Conservation (phyloP, 1,284 basidiomycete species). For the Termitomyces sp. region DNA sequence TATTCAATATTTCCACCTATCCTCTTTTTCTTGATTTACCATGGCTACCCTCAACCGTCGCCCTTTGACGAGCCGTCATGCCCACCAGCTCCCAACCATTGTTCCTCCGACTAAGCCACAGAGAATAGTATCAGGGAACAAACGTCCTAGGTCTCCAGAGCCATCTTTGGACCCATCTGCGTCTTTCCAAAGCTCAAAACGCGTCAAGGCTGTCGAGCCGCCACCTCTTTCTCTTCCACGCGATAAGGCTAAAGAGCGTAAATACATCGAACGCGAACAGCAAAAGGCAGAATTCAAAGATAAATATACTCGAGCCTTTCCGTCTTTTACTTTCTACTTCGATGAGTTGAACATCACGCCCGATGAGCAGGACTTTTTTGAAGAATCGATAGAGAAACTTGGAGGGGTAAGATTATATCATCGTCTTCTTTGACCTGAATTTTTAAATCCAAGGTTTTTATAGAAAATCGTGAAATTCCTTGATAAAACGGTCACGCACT, state of each 20-base stretch:
- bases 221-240: slow-evolving; percentile 14
- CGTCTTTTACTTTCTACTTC: slow-evolving; percentile 82
- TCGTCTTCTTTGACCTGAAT: slow-evolving; percentile 7
- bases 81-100: slow-evolving; percentile 20
- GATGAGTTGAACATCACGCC: slow-evolving; percentile 60
- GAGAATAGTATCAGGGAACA: slow-evolving; percentile 34
- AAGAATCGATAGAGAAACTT: slow-evolving; percentile 55
- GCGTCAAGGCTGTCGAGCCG: slow-evolving; percentile 21
- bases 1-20: slow-evolving; percentile 2
- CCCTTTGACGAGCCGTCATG: slow-evolving; percentile 29
- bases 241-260: slow-evolving; percentile 25
- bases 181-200: slow-evolving; percentile 34
- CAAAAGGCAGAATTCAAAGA: slow-evolving; percentile 71
- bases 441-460: background rate
- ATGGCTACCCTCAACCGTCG: slow-evolving; percentile 43
- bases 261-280: slow-evolving; percentile 48
- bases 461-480: slow-evolving; percentile 75
- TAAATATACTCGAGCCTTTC: slow-evolving; percentile 85
- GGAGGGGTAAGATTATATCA: slow-evolving; percentile 68
- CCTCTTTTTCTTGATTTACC: slow-evolving; percentile 18
- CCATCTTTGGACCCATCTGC: slow-evolving; percentile 32
- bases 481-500: slow-evolving; percentile 82
- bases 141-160: slow-evolving; percentile 66
- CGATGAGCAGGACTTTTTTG: slow-evolving; percentile 44
- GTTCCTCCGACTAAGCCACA: slow-evolving; percentile 26